These are phyloP conservation scores for Nyssa sinensis DNA, from an alignment of 148 eudicot genomes.

Conservation along the genomic window DNA sequence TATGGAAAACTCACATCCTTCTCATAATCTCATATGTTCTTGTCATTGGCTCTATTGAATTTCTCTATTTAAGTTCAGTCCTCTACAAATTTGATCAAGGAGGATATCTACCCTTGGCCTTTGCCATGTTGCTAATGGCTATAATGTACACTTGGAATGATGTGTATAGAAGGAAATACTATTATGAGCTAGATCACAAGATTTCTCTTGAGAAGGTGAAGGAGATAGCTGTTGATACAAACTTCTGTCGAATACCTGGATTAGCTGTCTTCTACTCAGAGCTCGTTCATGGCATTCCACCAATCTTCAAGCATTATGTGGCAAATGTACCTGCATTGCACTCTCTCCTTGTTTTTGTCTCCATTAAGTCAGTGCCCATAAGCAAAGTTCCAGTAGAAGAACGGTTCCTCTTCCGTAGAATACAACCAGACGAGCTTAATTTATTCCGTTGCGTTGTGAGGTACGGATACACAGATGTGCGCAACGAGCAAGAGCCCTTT, in stretches of 20 bases:
- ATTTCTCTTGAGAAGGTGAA: constrained; percentile 48
- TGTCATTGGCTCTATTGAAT: constrained; percentile 41
- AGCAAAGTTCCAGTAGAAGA: constrained; percentile 59
- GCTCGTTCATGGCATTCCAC: constrained; percentile 83
- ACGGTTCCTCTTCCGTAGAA: constrained; percentile 53
- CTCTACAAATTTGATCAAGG: constrained; percentile 72
- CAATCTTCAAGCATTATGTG: constrained; percentile 70
- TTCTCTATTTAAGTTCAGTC: constrained; percentile 55
- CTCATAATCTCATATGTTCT: constrained; percentile 35
- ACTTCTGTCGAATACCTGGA: constrained; percentile 46
- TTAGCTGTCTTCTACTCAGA: constrained; percentile 73
- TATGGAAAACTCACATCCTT: constrained; percentile 61
- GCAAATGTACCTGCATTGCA: constrained; percentile 64
- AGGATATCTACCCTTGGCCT: constrained; percentile 62
- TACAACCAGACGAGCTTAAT: constrained; percentile 41
- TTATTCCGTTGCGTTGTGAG: constrained; percentile 65
- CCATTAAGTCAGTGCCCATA: constrained; percentile 57
- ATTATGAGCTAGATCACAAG: constrained; percentile 60
- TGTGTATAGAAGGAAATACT: constrained; percentile 61
- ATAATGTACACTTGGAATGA: constrained; percentile 63
- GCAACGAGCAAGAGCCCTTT: constrained; percentile 40
- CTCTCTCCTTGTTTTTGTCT: constrained; percentile 58
- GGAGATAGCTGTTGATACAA: constrained; percentile 29
- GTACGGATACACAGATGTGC: constrained; percentile 55
- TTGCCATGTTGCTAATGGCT: constrained; percentile 39